Evolutionary conservation across 2,329 filamentous ascomycete genomes (phyloP).

Genomic region (Phialocephala sp.): DNA sequence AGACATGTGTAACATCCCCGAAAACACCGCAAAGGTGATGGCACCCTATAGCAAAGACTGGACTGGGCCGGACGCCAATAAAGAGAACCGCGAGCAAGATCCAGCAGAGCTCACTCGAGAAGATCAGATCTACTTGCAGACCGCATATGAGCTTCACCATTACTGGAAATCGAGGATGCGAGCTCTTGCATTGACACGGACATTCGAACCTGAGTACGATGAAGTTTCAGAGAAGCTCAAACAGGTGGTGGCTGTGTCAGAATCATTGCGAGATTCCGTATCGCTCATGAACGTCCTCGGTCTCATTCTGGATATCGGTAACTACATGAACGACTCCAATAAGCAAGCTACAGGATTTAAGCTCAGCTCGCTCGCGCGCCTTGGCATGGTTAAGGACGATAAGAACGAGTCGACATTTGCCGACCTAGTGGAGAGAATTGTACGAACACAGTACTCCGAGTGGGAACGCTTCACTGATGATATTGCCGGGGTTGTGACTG

Average conservation of each 20-base stretch:
- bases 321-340: conserved; percentile 99
- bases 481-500: conserved; percentile 76
- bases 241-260: conserved; percentile 85
- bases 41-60: conserved; percentile 96
- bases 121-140: conserved; percentile 93
- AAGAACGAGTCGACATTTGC: conserved; percentile 97
- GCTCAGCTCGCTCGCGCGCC: conserved; percentile 86
- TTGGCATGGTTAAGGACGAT: conserved; percentile 98
- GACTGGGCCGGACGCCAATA: conserved; percentile 84
- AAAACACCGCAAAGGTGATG: conserved; percentile 89
- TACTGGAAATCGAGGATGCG: conserved; percentile 99
- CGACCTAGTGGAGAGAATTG: conserved; percentile 94
- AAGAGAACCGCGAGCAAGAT: conserved; percentile 81
- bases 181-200: conserved; percentile 82
- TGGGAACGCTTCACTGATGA: conserved; percentile 91
- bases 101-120: conserved; percentile 88
- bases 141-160: conserved; percentile 91
- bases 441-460: conserved; percentile 93
- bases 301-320: conserved; percentile 95
- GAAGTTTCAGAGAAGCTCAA: conserved; percentile 86
- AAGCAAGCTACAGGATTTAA: conserved; percentile 99
- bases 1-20: conserved; percentile 88
- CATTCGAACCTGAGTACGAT: conserved; percentile 87
- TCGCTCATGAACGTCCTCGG: conserved; percentile 95
- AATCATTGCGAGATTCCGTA: conserved; percentile 88